Evolutionary conservation across 345 rosid species (phyloP), one percentile per base, ranked within the genome.

Genomic region (Acer saccharum): DNA sequence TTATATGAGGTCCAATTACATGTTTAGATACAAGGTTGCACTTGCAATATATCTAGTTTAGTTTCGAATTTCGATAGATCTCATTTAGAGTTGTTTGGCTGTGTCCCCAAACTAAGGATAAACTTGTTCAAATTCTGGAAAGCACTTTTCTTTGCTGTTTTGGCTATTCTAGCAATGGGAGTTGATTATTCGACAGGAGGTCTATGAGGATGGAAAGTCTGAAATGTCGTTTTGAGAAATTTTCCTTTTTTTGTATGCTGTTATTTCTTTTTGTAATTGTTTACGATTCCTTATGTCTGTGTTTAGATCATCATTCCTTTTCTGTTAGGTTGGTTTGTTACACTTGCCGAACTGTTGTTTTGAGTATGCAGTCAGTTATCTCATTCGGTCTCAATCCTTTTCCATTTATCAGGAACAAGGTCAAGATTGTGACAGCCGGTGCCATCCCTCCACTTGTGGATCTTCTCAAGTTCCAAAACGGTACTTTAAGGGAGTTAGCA

Each of bases 401-500:
- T 13, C 3, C 52, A 27, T 74, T 50, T 78, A 61, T 67, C 89
- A 92, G 97, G 80, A 92, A 90, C 84, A 92, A 92, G 87, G 85
- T 88, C 69, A 86, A 85, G 80, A 92, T 90, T 74, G 97, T 85
- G 72, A 82, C 86, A 20, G 91, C 90, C 0, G 97, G 97, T 12
- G 97, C 92, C 4, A 58, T 90, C 71, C 91, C 93, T 44, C 93
- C 92, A 50, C 92, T 92, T 29, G 87, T 86, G 63, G 90, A 86
- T 78, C 89, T 92, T 77, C 91, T 92, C 74, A 89, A 84, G 80
- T 82, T 88, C 41, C 87, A 88, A 27, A 81, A 83, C 35, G 79
- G 85, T 39, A 84, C 78, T 77, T 78, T 92, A 50, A 74, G 93
- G 46, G 97, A 92, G 83, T 77, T 90, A 48, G 94, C 93, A 1